Evolutionary conservation across 1,284 basidiomycete genomes (phyloP), one percentile per base, ranked within the genome.

Genomic region (Golubevia sp.): DNA sequence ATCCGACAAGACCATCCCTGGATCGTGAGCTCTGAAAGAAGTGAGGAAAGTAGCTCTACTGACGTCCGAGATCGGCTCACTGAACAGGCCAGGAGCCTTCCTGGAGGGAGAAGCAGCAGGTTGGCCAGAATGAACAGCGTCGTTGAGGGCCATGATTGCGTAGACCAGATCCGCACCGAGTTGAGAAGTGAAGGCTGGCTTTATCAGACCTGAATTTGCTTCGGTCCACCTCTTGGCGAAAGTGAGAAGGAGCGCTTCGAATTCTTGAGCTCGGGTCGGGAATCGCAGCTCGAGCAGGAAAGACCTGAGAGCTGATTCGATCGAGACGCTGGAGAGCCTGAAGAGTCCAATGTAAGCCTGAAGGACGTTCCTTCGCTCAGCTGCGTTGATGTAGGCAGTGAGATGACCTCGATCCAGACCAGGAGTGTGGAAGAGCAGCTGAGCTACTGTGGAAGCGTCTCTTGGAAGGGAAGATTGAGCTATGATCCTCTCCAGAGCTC

Each of bases 181-280:
- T 15, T 89, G 88, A 3, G 57, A 34, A 13, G 72, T 77, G 50
- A 82, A 75, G 0, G 8, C 53, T 0, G 58, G 53, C 61, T 74
- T 72, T 25, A 80, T 76, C 49, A 74, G 67, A 8, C 61, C 30
- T 2, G 59, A 61, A 80, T 99, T 99, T n/a, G 91, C 90, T 63
- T 91, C 90, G 70, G 92, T 91, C 92, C 94, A 99, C 25, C 91
- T 88, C 67, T 88, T 88, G 5, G 94, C 92, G 79, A 99, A 95
- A 8, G 90, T 88, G 20, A 83, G 70, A 26, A 89, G 84, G 23
- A 89, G 73, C 24, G 84, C 80, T 81, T 97, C 94, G 48, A 92
- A 87, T 1, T 92, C 86, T 65, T 88, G 87, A 1, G 89, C 86
- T 81, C 15, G 92, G 90, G 44, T 93, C 84, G 74, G 91, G 88